Evolutionary conservation across 2,329 filamentous ascomycete species (phyloP), one percentile per base, ranked within the genome.

Genomic region (Calonectria leucothoes): DNA sequence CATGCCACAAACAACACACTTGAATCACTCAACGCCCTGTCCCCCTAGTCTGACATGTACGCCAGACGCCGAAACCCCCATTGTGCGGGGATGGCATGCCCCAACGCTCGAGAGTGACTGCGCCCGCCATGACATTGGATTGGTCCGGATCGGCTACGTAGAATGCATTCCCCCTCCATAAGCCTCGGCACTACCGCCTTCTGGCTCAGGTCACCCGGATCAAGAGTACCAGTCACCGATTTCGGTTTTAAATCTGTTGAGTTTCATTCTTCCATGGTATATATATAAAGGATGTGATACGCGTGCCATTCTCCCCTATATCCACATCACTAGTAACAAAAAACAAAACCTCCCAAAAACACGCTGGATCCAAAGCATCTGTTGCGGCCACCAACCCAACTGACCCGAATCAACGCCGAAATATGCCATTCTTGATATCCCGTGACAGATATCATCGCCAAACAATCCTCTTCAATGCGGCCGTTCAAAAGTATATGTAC

Each of bases 371-470:
- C 52, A 64, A 72, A 39, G 51, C 61, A 66, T 71, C 51, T 51
- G 25, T 45, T 23, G 45, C 70, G 64, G 55, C 66, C 67, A 57
- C 48, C 73, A 75, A 66, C 70, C 75, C 27, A 75, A 73, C 51
- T 57, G 49, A 73, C 63, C 49, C 63, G 17, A 71, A 64, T 67
- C 64, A 76, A 79, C 76, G 76, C 78, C 79, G 72, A 73, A 65
- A 59, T 55, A 81, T 81, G 79, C 71, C 66, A 76, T 73, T 65
- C 69, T 57, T 15, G 63, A 45, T 65, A 15, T 31, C 39, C 57
- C 49, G 33, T 27, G 68, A 78, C 72, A 70, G 55, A 63, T 17
- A 63, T 59, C 20, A 48, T 52, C 51, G 20, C 25, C 59, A 61
- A 55, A 51, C n/a, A 68, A 48, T 15, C 59, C 15, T 45, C 37